Evolutionary conservation across 352 stramenopile genomes (phyloP).

Genomic region (Pythium scleroteichum): DNA sequence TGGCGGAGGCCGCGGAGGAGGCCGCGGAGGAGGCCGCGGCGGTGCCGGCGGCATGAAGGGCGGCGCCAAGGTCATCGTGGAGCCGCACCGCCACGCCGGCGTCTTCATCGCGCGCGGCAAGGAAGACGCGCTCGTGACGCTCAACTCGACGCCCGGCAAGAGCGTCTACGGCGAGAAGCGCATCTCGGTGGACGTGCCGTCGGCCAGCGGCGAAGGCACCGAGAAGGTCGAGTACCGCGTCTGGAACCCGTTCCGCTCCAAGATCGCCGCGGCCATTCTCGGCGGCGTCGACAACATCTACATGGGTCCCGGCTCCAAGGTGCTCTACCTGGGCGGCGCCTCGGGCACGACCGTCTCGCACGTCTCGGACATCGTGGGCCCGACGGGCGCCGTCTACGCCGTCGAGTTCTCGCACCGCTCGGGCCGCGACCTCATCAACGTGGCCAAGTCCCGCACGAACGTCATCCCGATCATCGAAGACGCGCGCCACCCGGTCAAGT

Average conservation of each 20-base stretch:
- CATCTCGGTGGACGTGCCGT: slow-evolving; percentile 97
- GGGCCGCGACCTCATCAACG: slow-evolving; percentile 98
- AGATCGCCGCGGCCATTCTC: slow-evolving; percentile 98
- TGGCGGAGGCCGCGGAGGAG: slow-evolving; percentile 41
- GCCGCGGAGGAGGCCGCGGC: slow-evolving; percentile 66
- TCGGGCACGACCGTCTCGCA: slow-evolving; percentile 99
- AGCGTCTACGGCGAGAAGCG: slow-evolving; percentile 99
- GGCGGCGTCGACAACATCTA: slow-evolving; percentile 99
- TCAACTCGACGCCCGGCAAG: slow-evolving; percentile 98
- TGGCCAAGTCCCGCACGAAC: slow-evolving; percentile 99
- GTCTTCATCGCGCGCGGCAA: slow-evolving; percentile 99
- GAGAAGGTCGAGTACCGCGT: slow-evolving; percentile 99
- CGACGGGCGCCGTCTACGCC: slow-evolving; percentile 96
- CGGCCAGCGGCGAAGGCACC: slow-evolving; percentile 84
- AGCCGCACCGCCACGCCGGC: slow-evolving; percentile 97
- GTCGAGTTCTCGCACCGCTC: slow-evolving; percentile 99
- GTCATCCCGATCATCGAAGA: slow-evolving; percentile 99
- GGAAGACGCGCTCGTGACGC: slow-evolving; percentile 98
- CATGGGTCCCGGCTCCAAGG: slow-evolving; percentile 97
- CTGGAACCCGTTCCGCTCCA: slow-evolving; percentile 99
- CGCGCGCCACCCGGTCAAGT: slow-evolving; percentile 97
- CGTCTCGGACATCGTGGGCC: slow-evolving; percentile 99
- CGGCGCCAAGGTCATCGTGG: slow-evolving; percentile 96
- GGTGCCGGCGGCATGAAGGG: slow-evolving; percentile 93
- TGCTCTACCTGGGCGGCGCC: slow-evolving; percentile 98